These are phyloP conservation scores for Nepenthes mirabilis DNA, from an alignment of 148 eudicot genomes.

Conservation along the genomic window DNA sequence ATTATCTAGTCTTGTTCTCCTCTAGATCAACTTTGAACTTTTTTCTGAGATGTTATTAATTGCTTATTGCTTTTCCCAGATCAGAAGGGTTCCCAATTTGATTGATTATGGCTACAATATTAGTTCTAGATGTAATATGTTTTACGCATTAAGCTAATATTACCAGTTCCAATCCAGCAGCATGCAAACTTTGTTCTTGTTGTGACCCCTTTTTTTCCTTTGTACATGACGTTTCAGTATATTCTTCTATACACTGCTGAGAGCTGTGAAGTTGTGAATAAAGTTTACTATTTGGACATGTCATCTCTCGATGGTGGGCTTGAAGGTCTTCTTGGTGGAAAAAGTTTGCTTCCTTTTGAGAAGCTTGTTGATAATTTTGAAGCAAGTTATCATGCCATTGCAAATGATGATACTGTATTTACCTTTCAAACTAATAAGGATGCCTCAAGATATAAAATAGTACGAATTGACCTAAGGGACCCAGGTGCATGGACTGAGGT, in stretches of 20 bases:
- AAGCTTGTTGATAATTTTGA: slow-evolving; percentile 85
- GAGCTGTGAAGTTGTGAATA: slow-evolving; percentile 75
- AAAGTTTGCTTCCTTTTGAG: slow-evolving; percentile 62
- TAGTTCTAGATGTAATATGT: too few relatives aligned
- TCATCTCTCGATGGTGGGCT: slow-evolving; percentile 53
- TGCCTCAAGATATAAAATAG: slow-evolving; percentile 84
- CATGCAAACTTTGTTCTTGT: not conserved
- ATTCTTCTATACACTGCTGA: slow-evolving; percentile 47
- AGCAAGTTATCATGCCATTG: slow-evolving; percentile 54
- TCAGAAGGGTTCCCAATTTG: too few relatives aligned
- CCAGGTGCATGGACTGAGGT: slow-evolving; percentile 68
- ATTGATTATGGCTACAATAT: too few relatives aligned
- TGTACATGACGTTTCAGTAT: slow-evolving; percentile 21
- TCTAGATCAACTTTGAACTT: too few relatives aligned
- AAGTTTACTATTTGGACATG: slow-evolving; percentile 69
- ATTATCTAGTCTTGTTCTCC: too few relatives aligned
- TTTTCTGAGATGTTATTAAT: too few relatives aligned
- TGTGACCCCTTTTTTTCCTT: not conserved
- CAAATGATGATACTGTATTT: slow-evolving; percentile 71
- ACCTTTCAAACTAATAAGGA: slow-evolving; percentile 83
- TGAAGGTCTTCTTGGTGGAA: slow-evolving; percentile 45
- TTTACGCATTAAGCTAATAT: too few relatives aligned
- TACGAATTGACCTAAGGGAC: slow-evolving; percentile 65
- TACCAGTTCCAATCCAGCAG: too few relatives aligned
- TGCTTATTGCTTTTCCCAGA: too few relatives aligned